A percentile compares a stretch with the other conserved stretches of the same genome.
Evolutionary conservation across 2,329 filamentous ascomycete species (phyloP).

Genomic region (Aspergillus fumigatiaffinis): DNA sequence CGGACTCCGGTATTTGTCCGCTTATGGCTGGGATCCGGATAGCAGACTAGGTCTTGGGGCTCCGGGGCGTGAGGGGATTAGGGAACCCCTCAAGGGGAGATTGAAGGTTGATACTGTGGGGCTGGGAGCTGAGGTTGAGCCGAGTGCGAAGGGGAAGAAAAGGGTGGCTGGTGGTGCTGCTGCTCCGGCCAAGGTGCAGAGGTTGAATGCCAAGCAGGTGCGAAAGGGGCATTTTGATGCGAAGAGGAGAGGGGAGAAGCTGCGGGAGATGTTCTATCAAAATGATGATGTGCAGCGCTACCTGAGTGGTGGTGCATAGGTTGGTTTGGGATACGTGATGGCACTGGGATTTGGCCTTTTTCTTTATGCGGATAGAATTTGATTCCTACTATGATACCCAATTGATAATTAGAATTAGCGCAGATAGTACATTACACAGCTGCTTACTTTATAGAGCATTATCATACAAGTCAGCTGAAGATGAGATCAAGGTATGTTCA

Average conservation of each 20-base stretch:
- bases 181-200: constrained; percentile 43
- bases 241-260: constrained; percentile 57
- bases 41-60: constrained; percentile 66
- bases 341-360: background rate
- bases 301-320: constrained; percentile 44
- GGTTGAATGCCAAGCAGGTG: constrained; percentile 67
- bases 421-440: background rate
- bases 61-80: constrained; percentile 63
- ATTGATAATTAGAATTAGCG: background rate
- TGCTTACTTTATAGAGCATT: background rate
- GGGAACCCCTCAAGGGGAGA: constrained; percentile 68
- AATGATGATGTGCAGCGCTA: constrained; percentile 74
- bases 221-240: constrained; percentile 60
- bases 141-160: constrained; percentile 14
- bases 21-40: constrained; percentile 60
- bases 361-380: background rate
- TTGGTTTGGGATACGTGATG: background rate
- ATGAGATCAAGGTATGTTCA: background rate
- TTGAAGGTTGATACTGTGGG: constrained; percentile 73
- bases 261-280: constrained; percentile 69
- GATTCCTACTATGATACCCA: background rate
- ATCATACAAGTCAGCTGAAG: background rate
- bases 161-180: constrained; percentile 27
- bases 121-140: constrained; percentile 54
- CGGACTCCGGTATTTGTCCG: constrained; percentile 54